Evolutionary conservation across 805 yeast species (phyloP).

Genomic region (Saccharomycopsis fermentans): DNA sequence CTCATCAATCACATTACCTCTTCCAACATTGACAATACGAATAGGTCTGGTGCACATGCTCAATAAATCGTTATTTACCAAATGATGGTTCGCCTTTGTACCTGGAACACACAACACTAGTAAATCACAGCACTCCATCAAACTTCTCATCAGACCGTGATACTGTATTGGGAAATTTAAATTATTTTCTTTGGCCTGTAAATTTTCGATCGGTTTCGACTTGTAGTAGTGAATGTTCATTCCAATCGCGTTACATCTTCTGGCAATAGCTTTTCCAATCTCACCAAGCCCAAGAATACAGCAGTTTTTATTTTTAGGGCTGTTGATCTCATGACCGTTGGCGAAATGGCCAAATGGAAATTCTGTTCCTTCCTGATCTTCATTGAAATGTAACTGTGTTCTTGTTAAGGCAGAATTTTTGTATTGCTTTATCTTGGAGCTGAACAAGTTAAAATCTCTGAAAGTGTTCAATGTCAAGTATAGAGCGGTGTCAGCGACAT

Average conservation of each 20-base stretch:
- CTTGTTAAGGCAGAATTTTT: conserved; percentile 36
- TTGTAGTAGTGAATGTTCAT: conserved; percentile 51
- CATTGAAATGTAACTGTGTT: conserved; percentile 23
- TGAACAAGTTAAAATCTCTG: conserved; percentile 37
- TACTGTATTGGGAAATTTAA: conserved; percentile 30
- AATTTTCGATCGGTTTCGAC: conserved; percentile 29
- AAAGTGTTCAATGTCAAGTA: conserved; percentile 46
- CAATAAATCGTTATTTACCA: conserved; percentile 28
- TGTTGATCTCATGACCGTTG: conserved; percentile 29
- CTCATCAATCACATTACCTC: conserved; percentile 48
- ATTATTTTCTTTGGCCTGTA: conserved; percentile 20
- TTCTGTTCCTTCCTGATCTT: conserved; percentile 24
- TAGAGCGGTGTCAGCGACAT: conserved; percentile 56
- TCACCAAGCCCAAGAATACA: conserved; percentile 53
- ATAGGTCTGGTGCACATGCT: conserved; percentile 25
- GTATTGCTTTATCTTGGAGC: conserved; percentile 23
- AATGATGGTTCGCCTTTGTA: conserved; percentile 39
- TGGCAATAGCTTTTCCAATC: conserved; percentile 47
- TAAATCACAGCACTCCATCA: conserved; percentile 36
- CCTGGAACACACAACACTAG: conserved; percentile 51
- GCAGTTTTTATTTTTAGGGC: conserved; percentile 43
- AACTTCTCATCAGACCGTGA: conserved; percentile 26
- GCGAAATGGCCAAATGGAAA: conserved; percentile 33
- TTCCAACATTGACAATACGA: conserved; percentile 48
- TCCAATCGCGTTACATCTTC: conserved; percentile 40